phyloP scores from a whole-genome alignment of 345 rosid genomes.

The Sisymbrium altissimum region DNA sequence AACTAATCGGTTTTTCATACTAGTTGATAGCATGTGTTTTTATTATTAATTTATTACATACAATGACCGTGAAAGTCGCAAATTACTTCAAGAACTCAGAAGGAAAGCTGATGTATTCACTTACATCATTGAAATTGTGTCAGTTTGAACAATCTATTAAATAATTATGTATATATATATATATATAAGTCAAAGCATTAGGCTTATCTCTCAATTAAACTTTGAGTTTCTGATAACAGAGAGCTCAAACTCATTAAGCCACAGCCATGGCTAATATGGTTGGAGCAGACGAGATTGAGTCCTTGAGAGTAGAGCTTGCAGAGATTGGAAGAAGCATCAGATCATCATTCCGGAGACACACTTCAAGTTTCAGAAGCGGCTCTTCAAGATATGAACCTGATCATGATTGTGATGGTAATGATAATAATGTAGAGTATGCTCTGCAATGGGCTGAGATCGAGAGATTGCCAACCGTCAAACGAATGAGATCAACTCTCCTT shows the following conservation, averaged over 20 bases:
- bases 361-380: constrained; percentile 45
- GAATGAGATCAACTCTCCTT: constrained; percentile 56
- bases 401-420: constrained; percentile 23
- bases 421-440: constrained; percentile 40
- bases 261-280: constrained; percentile 49
- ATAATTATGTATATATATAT: not conserved
- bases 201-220: constrained; percentile 7
- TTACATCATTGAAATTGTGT: constrained; percentile 27
- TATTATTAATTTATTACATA: not conserved
- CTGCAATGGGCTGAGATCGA: constrained; percentile 71
- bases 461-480: constrained; percentile 67
- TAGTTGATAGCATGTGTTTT: constrained; percentile 13
- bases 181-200: constrained; percentile 5
- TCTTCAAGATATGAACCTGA: constrained; percentile 34
- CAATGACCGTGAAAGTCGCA: not conserved
- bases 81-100: constrained; percentile 3
- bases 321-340: constrained; percentile 71
- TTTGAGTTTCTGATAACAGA: constrained; percentile 2
- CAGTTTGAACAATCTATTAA: not conserved
- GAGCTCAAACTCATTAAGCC: constrained; percentile 18
- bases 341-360: constrained; percentile 51
- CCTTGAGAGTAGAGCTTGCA: constrained; percentile 53
- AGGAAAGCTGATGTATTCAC: constrained; percentile 31
- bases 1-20: too few species aligned
- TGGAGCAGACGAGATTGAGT: constrained; percentile 61